These are phyloP conservation scores for Podila minutissima DNA, from an alignment of 192 early-diverging fungal species.

Conservation along the genomic window DNA sequence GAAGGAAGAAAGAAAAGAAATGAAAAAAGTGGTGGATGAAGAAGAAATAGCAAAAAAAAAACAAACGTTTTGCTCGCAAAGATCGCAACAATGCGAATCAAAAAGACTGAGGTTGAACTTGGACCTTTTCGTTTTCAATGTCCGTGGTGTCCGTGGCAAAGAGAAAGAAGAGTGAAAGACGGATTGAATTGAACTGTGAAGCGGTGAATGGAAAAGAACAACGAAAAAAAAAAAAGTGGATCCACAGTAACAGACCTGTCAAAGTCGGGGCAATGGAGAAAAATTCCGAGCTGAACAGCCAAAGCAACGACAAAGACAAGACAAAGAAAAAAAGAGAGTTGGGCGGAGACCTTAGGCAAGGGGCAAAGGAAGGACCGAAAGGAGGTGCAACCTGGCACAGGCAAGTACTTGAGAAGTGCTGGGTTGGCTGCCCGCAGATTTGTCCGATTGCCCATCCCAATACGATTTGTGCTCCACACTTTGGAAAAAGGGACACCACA, in stretches of 20 bases:
- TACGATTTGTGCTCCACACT: no score
- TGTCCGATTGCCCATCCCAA: no score
- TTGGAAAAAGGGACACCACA: no score
- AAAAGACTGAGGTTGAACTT: conserved; percentile 3
- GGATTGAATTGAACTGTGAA: not conserved
- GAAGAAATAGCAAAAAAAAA: not conserved
- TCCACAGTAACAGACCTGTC: not conserved
- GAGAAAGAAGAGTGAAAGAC: not conserved
- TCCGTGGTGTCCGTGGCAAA: conserved; percentile 4
- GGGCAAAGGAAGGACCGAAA: not conserved
- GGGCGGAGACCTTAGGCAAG: not conserved
- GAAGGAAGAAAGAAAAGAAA: not conserved
- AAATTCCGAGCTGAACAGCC: not conserved
- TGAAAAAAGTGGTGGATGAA: not conserved
- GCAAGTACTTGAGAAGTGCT: no score
- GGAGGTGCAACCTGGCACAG: not conserved
- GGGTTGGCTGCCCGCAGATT: no score
- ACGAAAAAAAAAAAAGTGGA: conserved; percentile 2
- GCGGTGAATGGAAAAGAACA: not conserved
- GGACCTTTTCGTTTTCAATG: not conserved
- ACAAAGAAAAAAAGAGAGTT: not conserved
- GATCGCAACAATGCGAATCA: conserved; percentile 9
- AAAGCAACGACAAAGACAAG: not conserved
- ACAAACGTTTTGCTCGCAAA: conserved; percentile 9
- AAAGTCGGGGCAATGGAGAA: not conserved